phyloP scores from a whole-genome alignment of 805 yeast genomes.

The Ascoidea rubescens region DNA sequence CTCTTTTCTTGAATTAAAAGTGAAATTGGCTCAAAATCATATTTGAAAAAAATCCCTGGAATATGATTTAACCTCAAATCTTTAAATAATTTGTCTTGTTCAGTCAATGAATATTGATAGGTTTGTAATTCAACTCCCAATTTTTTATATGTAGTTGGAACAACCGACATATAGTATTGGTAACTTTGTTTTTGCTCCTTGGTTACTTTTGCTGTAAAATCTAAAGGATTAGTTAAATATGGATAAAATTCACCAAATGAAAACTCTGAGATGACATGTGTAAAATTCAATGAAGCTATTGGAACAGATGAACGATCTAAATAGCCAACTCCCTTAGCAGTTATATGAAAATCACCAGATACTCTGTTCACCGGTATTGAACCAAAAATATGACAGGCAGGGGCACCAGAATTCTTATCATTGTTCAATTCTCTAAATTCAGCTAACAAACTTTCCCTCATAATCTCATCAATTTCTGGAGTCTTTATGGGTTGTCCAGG shows the following conservation, averaged over 20 bases:
- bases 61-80: constrained; percentile 11
- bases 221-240: constrained; percentile 76
- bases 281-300: constrained; percentile 46
- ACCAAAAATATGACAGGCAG: constrained; percentile 83
- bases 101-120: constrained; percentile 70
- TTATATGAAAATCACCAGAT: constrained; percentile 72
- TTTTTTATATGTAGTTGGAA: constrained; percentile 66
- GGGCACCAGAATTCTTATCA: constrained; percentile 37
- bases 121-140: constrained; percentile 67
- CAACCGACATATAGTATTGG: constrained; percentile 62
- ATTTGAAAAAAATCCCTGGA: constrained; percentile 76
- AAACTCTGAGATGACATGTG: constrained; percentile 76
- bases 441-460: constrained; percentile 54
- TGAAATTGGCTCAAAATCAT: constrained; percentile 80
- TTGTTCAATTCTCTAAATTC: constrained; percentile 33
- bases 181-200: constrained; percentile 33
- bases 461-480: constrained; percentile 53
- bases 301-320: constrained; percentile 33
- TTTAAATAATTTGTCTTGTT: constrained; percentile 20
- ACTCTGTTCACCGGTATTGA: constrained; percentile 76
- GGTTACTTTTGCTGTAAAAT: constrained; percentile 49
- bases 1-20: constrained; percentile 58
- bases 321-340: constrained; percentile 62
- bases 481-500: constrained; percentile 30
- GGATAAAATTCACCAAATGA: constrained; percentile 90